Percentiles rank a stretch among this genome's conserved stretches.
Evolutionary conservation across 768 basidiomycete species (phyloP).

Genomic region (Grammothele lineata): DNA sequence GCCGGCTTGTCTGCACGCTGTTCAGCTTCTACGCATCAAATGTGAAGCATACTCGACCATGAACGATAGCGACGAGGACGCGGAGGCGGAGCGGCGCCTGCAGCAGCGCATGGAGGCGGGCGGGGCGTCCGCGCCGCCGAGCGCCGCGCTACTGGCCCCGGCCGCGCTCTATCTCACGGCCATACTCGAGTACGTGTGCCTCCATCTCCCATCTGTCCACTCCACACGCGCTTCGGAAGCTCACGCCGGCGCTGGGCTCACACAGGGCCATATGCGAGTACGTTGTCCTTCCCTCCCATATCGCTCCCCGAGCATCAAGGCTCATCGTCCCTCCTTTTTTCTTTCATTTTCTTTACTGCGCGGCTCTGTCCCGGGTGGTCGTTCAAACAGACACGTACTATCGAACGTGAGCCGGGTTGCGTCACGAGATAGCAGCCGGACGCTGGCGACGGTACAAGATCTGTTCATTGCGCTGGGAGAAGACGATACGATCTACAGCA

Average conservation of each 20-base stretch:
- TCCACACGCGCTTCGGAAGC: slow-evolving; percentile 9
- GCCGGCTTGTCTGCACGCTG: neutral
- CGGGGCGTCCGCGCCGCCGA: slow-evolving; percentile 43
- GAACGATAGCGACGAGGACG: slow-evolving; percentile 76
- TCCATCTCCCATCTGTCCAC: slow-evolving; percentile 13
- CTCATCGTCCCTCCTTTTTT: no score
- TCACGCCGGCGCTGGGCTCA: slow-evolving; percentile 8
- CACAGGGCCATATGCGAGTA: slow-evolving; percentile 84
- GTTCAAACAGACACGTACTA: slow-evolving; percentile 69
- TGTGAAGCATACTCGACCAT: slow-evolving; percentile 87
- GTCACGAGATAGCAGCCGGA: slow-evolving; percentile 79
- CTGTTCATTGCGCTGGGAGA: slow-evolving; percentile 87
- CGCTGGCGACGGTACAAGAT: slow-evolving; percentile 72
- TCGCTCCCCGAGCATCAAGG: no score
- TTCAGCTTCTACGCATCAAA: slow-evolving; percentile 73
- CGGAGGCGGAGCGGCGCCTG: slow-evolving; percentile 55
- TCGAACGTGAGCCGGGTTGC: slow-evolving; percentile 82
- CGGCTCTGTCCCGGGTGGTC: neutral
- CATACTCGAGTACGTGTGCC: slow-evolving; percentile 81
- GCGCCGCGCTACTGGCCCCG: slow-evolving; percentile 60
- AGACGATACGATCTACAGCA: slow-evolving; percentile 79
- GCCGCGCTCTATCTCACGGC: slow-evolving; percentile 90
- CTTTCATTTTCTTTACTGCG: neutral
- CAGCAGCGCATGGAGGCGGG: slow-evolving; percentile 60
- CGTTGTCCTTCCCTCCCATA: slow-evolving; percentile 31